Base-by-base conservation (phyloP, 371 early-diverging fungal species). In the Syncephalastrum sp. region DNA sequence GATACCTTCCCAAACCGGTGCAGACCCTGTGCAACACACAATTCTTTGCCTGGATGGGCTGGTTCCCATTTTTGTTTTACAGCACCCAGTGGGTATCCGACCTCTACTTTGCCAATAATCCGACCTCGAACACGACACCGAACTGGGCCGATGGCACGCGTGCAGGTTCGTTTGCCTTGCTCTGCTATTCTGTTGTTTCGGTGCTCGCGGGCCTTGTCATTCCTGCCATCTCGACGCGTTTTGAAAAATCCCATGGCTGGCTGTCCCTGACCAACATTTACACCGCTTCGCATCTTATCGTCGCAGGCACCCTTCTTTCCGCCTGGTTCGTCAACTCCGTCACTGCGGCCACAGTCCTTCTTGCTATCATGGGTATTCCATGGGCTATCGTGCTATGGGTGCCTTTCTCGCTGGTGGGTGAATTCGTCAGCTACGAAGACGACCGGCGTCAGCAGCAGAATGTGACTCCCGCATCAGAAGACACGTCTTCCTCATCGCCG, bases 21-120 rank as follows among this genome's bases (percentile, higher is more conserved):
- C 85, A 86, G 54, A 64, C 75, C 44, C 67, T 93, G 21, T 91
- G 91, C 60, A 84, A 87, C 53, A 84, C 88, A 0, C 94, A 93
- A 54, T 87, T 93, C 65, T 90, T 87, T 71, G 85, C 87, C 12
- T 93, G 92, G 92, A 81, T 91, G 82, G 92, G 89, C n/a, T 91
- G 91, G 89, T 93, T 93, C 61, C 91, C 92, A 0, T 86, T 83
- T 54, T 58, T 86, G 45, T 83, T 86, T 49, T 86, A 84, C 65
- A 79, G 73, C 42, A 79, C 81, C 0, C 80, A 74, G 43, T 85
- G 83, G 82, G 78, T 85, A 1, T 81, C 82, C 13, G 84, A 83
- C 42, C 73, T 84, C 41, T 70, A 83, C 42, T 75, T 78, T 54
- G 66, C 72, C 7, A 60, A 71, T 1, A 70, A 77, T 23, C 70